Percentiles rank a stretch among this genome's conserved stretches.
Evolutionary conservation across 1,139 yeast species (phyloP).

Genomic region (Meyerozyma carpophila): DNA sequence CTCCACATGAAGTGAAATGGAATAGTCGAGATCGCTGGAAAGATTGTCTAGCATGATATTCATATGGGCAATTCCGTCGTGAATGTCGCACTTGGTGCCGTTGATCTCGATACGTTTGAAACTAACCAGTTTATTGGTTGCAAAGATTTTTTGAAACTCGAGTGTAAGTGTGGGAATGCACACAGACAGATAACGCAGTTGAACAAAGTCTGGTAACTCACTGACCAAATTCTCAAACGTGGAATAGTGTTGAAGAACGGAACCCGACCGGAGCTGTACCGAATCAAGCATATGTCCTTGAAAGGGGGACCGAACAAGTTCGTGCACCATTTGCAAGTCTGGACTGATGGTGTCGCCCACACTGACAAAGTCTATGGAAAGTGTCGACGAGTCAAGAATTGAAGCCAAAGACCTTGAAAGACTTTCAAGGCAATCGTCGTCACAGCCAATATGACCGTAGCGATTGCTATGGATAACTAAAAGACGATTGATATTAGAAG

Average conservation of each 20-base stretch:
- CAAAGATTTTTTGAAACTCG: conserved; percentile 15
- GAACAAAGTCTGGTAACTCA: conserved; percentile 12
- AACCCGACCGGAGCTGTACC: conserved; percentile 14
- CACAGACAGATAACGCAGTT: conserved; percentile 12
- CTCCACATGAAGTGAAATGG: neutral
- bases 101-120: conserved; percentile 20
- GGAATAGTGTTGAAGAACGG: conserved; percentile 16
- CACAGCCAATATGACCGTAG: conserved; percentile 7
- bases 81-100: conserved; percentile 12
- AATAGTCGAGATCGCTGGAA: neutral
- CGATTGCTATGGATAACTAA: conserved; percentile 20
- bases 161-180: conserved; percentile 17
- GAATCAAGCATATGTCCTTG: conserved; percentile 3
- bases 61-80: neutral
- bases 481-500: conserved; percentile 21
- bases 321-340: conserved; percentile 14
- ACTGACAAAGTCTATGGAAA: conserved; percentile 22
- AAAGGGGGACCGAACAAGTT: conserved; percentile 6
- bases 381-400: conserved; percentile 8
- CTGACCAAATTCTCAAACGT: conserved; percentile 14
- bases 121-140: conserved; percentile 14
- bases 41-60: neutral
- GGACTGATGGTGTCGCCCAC: conserved; percentile 18
- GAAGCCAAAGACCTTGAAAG: conserved; percentile 3
- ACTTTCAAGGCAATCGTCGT: conserved; percentile 6